Evolutionary conservation across 352 stramenopile species (phyloP).

Genomic region (Elongisporangium anandrum): DNA sequence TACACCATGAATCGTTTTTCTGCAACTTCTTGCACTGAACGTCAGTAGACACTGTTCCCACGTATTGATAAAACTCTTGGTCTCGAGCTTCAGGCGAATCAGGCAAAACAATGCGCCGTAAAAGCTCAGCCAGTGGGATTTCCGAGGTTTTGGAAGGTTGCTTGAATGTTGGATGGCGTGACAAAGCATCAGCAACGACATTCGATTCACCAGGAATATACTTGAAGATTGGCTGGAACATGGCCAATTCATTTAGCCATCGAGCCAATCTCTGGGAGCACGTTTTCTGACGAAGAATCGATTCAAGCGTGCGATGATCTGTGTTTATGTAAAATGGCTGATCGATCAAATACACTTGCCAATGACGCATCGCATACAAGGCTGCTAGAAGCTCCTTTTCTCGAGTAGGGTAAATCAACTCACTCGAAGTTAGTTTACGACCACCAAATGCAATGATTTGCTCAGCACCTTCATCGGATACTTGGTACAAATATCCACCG

Average conservation of each 20-base stretch:
- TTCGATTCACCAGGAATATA: conserved; percentile 5
- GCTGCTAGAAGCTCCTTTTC: conserved; percentile 13
- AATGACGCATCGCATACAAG: conserved; percentile 8
- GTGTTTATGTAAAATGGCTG: conserved; percentile 13
- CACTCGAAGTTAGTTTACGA: conserved; percentile 3
- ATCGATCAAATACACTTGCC: conserved; percentile 14
- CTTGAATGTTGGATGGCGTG: too few species aligned
- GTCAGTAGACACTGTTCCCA: too few species aligned
- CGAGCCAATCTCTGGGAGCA: conserved; percentile 1
- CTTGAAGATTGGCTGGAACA: conserved; percentile 5
- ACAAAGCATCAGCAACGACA: too few species aligned
- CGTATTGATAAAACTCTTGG: too few species aligned
- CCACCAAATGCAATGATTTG: conserved; percentile 9
- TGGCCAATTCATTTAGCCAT: conserved; percentile 5
- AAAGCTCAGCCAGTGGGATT: too few species aligned
- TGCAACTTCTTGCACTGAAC: too few species aligned
- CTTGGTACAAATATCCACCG: conserved; percentile 14
- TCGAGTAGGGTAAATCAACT: conserved; percentile 9
- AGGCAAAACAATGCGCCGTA: too few species aligned
- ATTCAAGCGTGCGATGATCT: conserved; percentile 11
- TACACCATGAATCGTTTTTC: too few species aligned
- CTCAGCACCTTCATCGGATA: neutral
- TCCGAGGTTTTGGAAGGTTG: too few species aligned
- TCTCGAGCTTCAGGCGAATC: too few species aligned
- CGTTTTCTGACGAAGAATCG: conserved; percentile 5